Evolutionary conservation across 1,139 yeast genomes (phyloP).

Genomic region (Lodderomyces beijingensis): DNA sequence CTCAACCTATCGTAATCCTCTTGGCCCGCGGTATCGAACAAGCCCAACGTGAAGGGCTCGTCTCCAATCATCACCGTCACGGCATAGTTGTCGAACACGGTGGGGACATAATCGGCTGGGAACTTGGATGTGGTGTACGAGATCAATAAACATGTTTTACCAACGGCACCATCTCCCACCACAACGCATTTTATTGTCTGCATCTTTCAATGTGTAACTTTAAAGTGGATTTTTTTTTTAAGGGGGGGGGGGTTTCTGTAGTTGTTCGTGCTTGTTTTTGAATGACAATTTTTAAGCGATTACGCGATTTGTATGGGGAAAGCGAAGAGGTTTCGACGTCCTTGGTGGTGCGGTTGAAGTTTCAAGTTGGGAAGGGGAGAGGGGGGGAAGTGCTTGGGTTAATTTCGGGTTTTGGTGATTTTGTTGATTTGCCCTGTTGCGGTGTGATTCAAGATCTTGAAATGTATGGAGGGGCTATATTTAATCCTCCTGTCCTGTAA

Average conservation of each 20-base stretch:
- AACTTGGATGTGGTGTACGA: conserved; percentile 85
- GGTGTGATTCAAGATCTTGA: too few relatives aligned
- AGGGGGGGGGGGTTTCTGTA: background rate
- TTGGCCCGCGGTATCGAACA: conserved; percentile 98
- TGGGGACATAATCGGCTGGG: conserved; percentile 87
- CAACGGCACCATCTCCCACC: conserved; percentile 98
- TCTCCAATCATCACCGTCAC: conserved; percentile 98
- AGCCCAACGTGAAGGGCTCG: conserved; percentile 93
- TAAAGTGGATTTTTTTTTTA: conserved; percentile 7
- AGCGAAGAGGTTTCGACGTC: too few relatives aligned
- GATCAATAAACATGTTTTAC: conserved; percentile 86
- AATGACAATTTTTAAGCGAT: too few relatives aligned
- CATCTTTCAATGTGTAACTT: too few relatives aligned
- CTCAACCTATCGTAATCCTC: conserved; percentile 97
- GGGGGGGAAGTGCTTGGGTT: too few relatives aligned
- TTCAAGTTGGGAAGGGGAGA: too few relatives aligned
- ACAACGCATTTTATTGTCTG: conserved; percentile 94
- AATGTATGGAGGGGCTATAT: too few relatives aligned
- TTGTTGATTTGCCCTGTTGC: too few relatives aligned
- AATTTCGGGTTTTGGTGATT: too few relatives aligned
- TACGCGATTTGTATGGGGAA: too few relatives aligned
- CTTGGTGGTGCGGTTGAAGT: too few relatives aligned
- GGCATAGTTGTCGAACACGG: conserved; percentile 94
- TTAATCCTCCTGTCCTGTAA: too few relatives aligned
- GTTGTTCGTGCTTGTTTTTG: background rate